A percentile compares a stretch with the other conserved stretches of the same genome.
phyloP scores from a whole-genome alignment of 139 green algal genomes.

The Picochlorum sp. region DNA sequence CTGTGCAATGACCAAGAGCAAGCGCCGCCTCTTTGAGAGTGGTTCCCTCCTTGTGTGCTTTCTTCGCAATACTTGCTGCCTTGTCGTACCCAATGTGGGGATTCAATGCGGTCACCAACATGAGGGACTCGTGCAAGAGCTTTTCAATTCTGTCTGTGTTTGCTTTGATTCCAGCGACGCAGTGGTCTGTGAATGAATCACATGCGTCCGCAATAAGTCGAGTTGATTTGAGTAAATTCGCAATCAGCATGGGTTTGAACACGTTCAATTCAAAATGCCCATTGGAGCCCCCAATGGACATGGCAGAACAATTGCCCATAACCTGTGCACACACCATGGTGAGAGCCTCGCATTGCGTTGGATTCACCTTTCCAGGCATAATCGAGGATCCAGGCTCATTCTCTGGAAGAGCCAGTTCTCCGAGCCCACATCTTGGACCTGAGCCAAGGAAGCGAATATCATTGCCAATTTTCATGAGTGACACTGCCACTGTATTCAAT shows the following conservation, averaged over 20 bases:
- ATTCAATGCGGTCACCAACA: conserved; percentile 95
- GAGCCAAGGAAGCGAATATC: conserved; percentile 65
- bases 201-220: conserved; percentile 72
- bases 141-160: conserved; percentile 69
- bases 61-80: conserved; percentile 86
- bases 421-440: conserved; percentile 81
- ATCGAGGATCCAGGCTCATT: conserved; percentile 95
- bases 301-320: conserved; percentile 84
- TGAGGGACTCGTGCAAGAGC: conserved; percentile 84
- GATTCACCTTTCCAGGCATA: conserved; percentile 98
- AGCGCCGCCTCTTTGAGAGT: conserved; percentile 81
- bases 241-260: conserved; percentile 85
- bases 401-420: conserved; percentile 87
- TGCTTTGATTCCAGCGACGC: conserved; percentile 50
- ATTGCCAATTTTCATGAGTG: conserved; percentile 91
- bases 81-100: conserved; percentile 91
- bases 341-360: conserved; percentile 93
- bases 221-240: conserved; percentile 44
- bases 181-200: conserved; percentile 71
- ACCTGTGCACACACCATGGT: conserved; percentile 92
- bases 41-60: conserved; percentile 85
- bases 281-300: conserved; percentile 63
- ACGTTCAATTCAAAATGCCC: conserved; percentile 96
- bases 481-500: conserved; percentile 84
- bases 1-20: conserved; percentile 55